Base-by-base conservation (phyloP, 108 stramenopile genomes). In the Cyclotella cryptica region DNA sequence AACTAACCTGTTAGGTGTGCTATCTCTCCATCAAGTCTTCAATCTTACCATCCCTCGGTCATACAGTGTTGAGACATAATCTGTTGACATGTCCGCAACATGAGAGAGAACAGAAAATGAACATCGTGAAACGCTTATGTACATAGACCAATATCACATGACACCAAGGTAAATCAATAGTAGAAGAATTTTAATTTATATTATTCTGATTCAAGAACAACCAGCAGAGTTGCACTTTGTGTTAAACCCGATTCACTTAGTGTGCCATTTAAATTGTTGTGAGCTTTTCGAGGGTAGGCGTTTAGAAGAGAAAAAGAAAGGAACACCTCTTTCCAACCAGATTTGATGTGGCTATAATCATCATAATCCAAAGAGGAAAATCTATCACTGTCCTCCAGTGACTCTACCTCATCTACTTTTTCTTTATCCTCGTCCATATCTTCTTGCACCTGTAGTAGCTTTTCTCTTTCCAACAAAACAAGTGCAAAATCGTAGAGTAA, bases 401-500 rank as follows among this genome's bases (percentile, higher is more conserved):
- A 40, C 22, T 46, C 28, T 15, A 40, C 21, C 10, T 30, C 17
- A 29, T 3, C 18, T 58, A 19, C 30, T n/a, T n/a, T 47, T 21
- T 28, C 65, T 57, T 29, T n/a, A 44, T 29, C 45, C 0, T 57
- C 22, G 4, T 45, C 41, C 26, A 28, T 21, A 39, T 61, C 67
- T 15, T 51, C 72, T 12, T 62, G 30, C 68, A 29, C 39, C 58
- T 42, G 60, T 41, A 76, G 61, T 24, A 70, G 30, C 7, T 65
- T 21, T 42, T 52, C 57, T 15, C 15, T 51, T 40, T 80, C 67
- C 72, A 80, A 73, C 19, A 41, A 24, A 17, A 80, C 18, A 30
- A 80, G 67, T 45, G 79, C 72, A 19, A 80, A 58, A 69, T 80
- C 79, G 46, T 80, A 80, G 0, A 80, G 24, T 58, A 80, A 69